These are phyloP conservation scores for Yamagishiella unicocca DNA, from an alignment of 139 green algal species.

Conservation along the genomic window DNA sequence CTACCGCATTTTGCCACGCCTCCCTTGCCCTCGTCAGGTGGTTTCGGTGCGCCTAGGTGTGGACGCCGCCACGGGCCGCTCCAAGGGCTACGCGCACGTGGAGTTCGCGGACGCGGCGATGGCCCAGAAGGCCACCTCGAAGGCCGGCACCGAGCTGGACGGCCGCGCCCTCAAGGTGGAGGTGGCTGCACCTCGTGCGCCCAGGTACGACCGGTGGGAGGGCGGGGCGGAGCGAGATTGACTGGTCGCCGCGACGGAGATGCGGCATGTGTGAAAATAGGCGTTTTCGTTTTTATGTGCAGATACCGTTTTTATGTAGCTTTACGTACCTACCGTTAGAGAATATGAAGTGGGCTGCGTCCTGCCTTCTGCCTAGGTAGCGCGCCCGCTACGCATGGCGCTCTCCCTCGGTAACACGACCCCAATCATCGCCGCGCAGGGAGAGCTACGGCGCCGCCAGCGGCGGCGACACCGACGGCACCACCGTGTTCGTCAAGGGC, in stretches of 20 bases:
- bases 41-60: not conserved
- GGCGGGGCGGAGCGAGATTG: too few species aligned
- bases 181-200: not conserved
- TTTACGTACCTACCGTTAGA: too few species aligned
- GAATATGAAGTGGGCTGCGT: too few species aligned
- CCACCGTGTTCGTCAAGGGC: slow-evolving; percentile 84
- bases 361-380: too few species aligned
- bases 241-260: too few species aligned
- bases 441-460: slow-evolving; percentile 27
- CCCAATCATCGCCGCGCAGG: not conserved
- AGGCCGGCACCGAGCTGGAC: slow-evolving; percentile 72
- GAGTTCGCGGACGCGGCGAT: slow-evolving; percentile 67
- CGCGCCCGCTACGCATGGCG: too few species aligned
- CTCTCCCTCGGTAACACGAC: too few species aligned
- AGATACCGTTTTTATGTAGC: too few species aligned
- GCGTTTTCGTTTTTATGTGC: too few species aligned
- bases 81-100: slow-evolving; percentile 80
- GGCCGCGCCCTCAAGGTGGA: slow-evolving; percentile 76
- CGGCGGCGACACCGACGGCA: slow-evolving; percentile 58
- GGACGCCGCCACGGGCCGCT: slow-evolving; percentile 69
- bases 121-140: slow-evolving; percentile 51
- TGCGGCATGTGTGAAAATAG: too few species aligned
- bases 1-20: too few species aligned
- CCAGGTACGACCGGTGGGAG: too few species aligned
- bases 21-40: slow-evolving; percentile 35